Evolutionary conservation across 176 grass and related monocot species (phyloP), one percentile per base, ranked within the genome.

Genomic region (Dendrocalamus sinicus): DNA sequence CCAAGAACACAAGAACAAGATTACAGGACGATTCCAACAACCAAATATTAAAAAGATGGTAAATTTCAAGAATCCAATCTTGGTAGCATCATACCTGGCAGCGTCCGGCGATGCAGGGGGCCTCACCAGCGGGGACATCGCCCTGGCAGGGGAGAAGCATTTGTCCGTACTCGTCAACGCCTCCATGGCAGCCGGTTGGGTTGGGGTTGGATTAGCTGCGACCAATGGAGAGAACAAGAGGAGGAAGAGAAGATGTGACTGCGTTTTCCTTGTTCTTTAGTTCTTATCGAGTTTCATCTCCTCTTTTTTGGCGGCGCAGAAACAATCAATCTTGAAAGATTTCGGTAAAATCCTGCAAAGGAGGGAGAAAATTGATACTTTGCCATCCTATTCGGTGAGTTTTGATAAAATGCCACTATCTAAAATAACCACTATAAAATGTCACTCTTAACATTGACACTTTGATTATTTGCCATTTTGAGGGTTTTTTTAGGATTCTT

Each of bases 121-220:
- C 62, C 88, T 83, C n/a, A 88, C 77, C 85, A 86, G 93, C 77
- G 90, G 90, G 63, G 93, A 88, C 46, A 88, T 78, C 50, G 78
- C 64, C 86, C 85, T 86, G 17, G 61, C 70, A 44, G 93, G 93
- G 57, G 88, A 95, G 93, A 90, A 90, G 81, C 88, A 90, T 5
- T 67, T 85, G 85, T 91, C 85, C n/a, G 75, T 60, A 85, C 82
- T 67, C 84, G 72, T 92, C 81, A 62, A 90, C 73, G 37, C 90
- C 83, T 91, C 88, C 93, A 92, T 95, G 78, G 78, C 76, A 73
- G 77, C 73, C 35, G 52, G 53, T 22, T 57, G 53, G 50, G 15
- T 52, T 52, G 13, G 50, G 71, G 53, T 61, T 9, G 81, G 59
- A n/a, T 68, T 64, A 71, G 60, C 35, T 67, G 84, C 55, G 74